phyloP scores from a whole-genome alignment of 2,329 filamentous ascomycete genomes.

The Sporothrix luriei region DNA sequence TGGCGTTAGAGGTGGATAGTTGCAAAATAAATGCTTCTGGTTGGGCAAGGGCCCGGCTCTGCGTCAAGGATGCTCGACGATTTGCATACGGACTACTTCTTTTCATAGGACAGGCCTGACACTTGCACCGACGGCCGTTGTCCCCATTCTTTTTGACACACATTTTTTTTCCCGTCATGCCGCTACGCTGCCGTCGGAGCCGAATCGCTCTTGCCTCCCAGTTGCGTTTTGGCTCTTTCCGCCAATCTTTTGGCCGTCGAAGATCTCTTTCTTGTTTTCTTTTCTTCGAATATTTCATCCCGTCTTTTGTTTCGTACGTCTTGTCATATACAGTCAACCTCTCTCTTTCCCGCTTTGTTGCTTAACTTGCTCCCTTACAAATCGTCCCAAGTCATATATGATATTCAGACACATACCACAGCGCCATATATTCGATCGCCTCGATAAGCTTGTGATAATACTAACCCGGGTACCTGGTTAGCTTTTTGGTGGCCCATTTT shows the following conservation, averaged over 20 bases:
- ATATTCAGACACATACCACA: slow-evolving; percentile 7
- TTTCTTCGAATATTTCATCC: neutral
- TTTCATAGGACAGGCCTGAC: neutral
- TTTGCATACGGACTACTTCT: neutral
- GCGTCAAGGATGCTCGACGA: neutral
- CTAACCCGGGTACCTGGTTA: slow-evolving; percentile 14
- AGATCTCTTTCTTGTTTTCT: slow-evolving; percentile 9
- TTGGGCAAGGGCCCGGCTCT: neutral
- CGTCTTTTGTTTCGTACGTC: neutral
- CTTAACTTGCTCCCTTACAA: neutral
- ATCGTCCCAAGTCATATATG: neutral
- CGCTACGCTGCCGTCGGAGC: slow-evolving; percentile 14
- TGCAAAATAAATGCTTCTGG: neutral
- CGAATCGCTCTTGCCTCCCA: slow-evolving; percentile 22
- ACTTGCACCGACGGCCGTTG: neutral
- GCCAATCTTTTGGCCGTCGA: slow-evolving; percentile 6
- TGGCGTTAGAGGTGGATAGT: slow-evolving; percentile 3
- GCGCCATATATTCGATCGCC: neutral
- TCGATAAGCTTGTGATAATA: neutral
- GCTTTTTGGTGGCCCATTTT: slow-evolving; percentile 10
- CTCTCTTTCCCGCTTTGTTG: neutral
- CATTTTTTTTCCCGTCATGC: neutral
- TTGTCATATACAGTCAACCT: neutral
- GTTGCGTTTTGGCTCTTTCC: slow-evolving; percentile 6
- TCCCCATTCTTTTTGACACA: slow-evolving; percentile 7